Percentiles rank a stretch among this genome's conserved stretches.
phyloP scores from a whole-genome alignment of 495 filamentous ascomycete genomes.

The Oleoguttula mirabilis region DNA sequence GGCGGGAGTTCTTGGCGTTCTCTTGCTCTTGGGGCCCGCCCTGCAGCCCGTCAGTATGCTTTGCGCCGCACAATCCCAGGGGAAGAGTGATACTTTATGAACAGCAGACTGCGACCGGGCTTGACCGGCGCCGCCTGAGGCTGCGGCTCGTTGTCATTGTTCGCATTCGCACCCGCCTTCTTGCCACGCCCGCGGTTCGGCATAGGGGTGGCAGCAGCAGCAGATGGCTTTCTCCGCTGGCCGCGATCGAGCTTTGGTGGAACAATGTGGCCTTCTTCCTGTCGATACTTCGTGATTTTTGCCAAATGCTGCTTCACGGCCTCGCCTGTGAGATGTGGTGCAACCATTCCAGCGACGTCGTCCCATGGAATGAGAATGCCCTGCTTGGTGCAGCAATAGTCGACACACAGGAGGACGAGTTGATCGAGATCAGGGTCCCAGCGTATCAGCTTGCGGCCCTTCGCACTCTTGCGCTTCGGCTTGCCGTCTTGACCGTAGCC shows the following conservation, averaged over 20 bases:
- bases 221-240: conserved; percentile 6
- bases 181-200: background rate
- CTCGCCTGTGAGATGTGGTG: conserved; percentile 8
- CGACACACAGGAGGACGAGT: conserved; percentile 11
- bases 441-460: conserved; percentile 16
- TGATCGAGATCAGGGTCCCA: conserved; percentile 20
- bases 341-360: conserved; percentile 2
- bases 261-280: background rate
- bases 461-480: conserved; percentile 16
- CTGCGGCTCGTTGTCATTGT: conserved; percentile 2
- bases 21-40: conserved; percentile 8
- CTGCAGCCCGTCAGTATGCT: too few relatives aligned
- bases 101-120: background rate
- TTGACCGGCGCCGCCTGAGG: background rate
- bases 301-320: conserved; percentile 20
- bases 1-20: background rate
- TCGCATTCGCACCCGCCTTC: background rate
- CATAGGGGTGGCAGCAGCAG: background rate
- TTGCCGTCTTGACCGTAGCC: background rate
- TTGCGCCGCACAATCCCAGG: too few relatives aligned
- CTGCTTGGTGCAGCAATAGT: conserved; percentile 5
- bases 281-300: conserved; percentile 13
- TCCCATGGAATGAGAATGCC: conserved; percentile 17
- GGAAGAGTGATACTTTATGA: too few relatives aligned
- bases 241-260: conserved; percentile 11